Percentiles rank a stretch among this genome's conserved stretches.
Conservation (phyloP, 108 stramenopile genomes). For the Skeletonema grethae region DNA sequence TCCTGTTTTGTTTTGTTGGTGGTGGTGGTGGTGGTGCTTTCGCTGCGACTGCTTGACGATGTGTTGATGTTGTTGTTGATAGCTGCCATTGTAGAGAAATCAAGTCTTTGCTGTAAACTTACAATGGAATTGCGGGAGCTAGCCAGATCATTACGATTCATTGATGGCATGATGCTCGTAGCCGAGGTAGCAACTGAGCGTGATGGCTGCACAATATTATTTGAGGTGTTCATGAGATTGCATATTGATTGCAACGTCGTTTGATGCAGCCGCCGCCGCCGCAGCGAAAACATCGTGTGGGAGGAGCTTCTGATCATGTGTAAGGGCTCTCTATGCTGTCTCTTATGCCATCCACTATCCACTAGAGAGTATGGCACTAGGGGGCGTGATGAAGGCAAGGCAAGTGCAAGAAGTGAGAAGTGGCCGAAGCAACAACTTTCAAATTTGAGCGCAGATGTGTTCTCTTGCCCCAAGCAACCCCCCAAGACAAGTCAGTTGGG, state of each 20-base stretch:
- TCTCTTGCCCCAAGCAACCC: too few species aligned
- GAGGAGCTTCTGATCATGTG: not conserved
- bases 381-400: too few species aligned
- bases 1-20: constrained; percentile 16
- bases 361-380: too few species aligned
- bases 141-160: not conserved
- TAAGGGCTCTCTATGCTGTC: too few species aligned
- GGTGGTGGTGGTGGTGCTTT: constrained; percentile 6
- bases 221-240: not conserved
- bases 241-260: too few species aligned
- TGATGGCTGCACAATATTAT: not conserved
- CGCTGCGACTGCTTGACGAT: constrained; percentile 22
- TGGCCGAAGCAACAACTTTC: too few species aligned
- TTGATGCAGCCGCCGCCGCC: not conserved
- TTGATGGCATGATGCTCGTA: not conserved
- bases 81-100: not conserved
- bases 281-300: not conserved
- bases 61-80: not conserved
- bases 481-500: too few species aligned
- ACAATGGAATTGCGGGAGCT: not conserved
- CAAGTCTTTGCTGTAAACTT: not conserved
- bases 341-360: too few species aligned
- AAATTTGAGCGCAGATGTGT: too few species aligned
- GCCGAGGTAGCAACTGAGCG: not conserved
- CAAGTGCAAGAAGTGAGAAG: too few species aligned